Conservation (phyloP, 2,329 filamentous ascomycete genomes). For the Colletotrichum sp. region DNA sequence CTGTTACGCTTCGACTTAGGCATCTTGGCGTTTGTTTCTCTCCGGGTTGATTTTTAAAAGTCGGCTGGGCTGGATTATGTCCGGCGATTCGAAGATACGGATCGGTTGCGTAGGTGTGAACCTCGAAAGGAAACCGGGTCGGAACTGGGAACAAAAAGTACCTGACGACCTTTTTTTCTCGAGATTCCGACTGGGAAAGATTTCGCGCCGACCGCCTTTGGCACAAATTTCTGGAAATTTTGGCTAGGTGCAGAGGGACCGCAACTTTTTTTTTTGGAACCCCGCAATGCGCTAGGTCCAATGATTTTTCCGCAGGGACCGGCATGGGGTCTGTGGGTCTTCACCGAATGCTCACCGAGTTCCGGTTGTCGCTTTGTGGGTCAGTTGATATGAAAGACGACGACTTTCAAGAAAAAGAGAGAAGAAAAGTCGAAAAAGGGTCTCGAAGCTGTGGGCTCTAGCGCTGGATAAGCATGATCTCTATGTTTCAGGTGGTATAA, state of each 20-base stretch:
- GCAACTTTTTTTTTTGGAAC: conserved; percentile 25
- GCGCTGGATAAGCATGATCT: background rate
- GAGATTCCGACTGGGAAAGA: conserved; percentile 8
- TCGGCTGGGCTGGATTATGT: background rate
- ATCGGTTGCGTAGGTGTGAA: background rate
- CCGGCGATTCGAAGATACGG: background rate
- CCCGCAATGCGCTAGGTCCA: conserved; percentile 25
- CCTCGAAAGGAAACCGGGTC: background rate
- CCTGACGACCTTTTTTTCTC: background rate
- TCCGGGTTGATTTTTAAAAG: background rate
- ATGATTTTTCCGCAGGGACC: conserved; percentile 22
- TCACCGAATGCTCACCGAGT: background rate
- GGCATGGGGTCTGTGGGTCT: background rate
- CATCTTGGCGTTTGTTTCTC: conserved; percentile 60
- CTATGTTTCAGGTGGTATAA: background rate
- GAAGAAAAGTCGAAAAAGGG: background rate
- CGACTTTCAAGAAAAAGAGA: background rate
- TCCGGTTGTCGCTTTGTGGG: background rate
- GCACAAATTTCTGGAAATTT: conserved; percentile 22
- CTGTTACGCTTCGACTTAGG: conserved; percentile 95
- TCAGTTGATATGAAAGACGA: background rate
- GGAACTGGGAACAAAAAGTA: background rate
- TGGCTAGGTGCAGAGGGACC: conserved; percentile 4
- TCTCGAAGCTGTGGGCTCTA: background rate
- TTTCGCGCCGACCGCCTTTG: conserved; percentile 22